These are phyloP conservation scores for Kondoa subrosea DNA, from an alignment of 768 basidiomycete genomes.

Conservation along the genomic window DNA sequence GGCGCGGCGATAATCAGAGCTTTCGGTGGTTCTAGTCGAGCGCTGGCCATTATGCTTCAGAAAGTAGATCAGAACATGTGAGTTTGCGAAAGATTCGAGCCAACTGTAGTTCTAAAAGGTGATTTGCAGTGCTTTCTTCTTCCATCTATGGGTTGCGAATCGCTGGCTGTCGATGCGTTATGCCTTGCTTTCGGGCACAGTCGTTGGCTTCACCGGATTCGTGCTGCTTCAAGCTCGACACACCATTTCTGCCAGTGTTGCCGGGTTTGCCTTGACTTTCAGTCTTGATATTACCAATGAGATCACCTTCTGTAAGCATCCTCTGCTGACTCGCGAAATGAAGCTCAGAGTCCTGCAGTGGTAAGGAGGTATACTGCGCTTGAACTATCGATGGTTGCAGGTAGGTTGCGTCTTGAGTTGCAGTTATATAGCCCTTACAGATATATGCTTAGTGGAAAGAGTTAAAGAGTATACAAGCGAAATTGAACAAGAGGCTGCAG, in stretches of 20 bases:
- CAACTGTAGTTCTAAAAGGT: slow-evolving; percentile 22
- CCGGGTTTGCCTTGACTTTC: slow-evolving; percentile 19
- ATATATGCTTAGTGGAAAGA: too few species aligned
- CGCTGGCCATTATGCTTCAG: not conserved
- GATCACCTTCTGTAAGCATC: slow-evolving; percentile 24
- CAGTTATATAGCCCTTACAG: too few species aligned
- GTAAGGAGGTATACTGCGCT: slow-evolving; percentile 25
- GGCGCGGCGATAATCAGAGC: slow-evolving; percentile 30
- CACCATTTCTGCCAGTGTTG: slow-evolving; percentile 22
- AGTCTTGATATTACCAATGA: slow-evolving; percentile 24
- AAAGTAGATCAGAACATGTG: not conserved
- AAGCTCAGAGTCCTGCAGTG: not conserved
- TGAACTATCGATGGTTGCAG: slow-evolving; percentile 28
- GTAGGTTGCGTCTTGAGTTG: too few species aligned
- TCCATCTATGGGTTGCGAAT: slow-evolving; percentile 23
- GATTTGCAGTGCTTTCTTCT: slow-evolving; percentile 25
- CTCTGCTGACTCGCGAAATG: not conserved
- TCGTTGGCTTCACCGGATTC: slow-evolving; percentile 21
- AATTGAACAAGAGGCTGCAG: slow-evolving; percentile 21
- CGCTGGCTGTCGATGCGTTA: slow-evolving; percentile 27
- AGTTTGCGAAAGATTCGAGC: slow-evolving; percentile 13
- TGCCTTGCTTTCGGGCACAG: slow-evolving; percentile 21
- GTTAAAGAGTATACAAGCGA: slow-evolving; percentile 25
- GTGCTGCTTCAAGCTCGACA: slow-evolving; percentile 22
- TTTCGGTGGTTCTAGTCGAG: slow-evolving; percentile 24